These are phyloP conservation scores for Lactarius trivialis DNA, from an alignment of 768 basidiomycete species.

Conservation along the genomic window DNA sequence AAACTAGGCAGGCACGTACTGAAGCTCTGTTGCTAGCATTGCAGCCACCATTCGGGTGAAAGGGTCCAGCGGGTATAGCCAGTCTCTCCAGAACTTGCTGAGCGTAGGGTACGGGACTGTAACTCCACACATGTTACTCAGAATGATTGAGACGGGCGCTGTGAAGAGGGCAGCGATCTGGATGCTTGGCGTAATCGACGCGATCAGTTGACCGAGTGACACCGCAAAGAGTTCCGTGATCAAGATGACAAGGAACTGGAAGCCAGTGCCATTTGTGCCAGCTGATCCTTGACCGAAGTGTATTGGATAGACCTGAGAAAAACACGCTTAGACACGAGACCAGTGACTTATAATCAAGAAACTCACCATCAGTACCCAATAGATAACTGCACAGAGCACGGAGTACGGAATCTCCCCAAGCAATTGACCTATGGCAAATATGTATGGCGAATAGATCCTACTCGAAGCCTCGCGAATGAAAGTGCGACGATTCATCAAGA, in stretches of 20 bases:
- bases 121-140: slow-evolving; percentile 75
- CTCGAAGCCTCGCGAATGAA: slow-evolving; percentile 59
- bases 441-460: slow-evolving; percentile 80
- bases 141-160: slow-evolving; percentile 59
- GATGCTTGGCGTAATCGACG: slow-evolving; percentile 68
- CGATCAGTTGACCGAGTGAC: slow-evolving; percentile 67
- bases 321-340: neutral
- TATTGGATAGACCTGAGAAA: slow-evolving; percentile 50
- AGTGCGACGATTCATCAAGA: slow-evolving; percentile 60
- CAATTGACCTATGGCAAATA: slow-evolving; percentile 79
- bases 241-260: slow-evolving; percentile 63
- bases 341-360: neutral
- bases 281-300: slow-evolving; percentile 59
- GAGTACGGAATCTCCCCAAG: slow-evolving; percentile 79
- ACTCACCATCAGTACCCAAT: slow-evolving; percentile 70
- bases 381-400: slow-evolving; percentile 60
- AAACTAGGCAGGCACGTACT: slow-evolving; percentile 33
- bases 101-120: slow-evolving; percentile 65
- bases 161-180: slow-evolving; percentile 70
- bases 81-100: slow-evolving; percentile 64
- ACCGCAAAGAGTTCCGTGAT: slow-evolving; percentile 72
- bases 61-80: slow-evolving; percentile 72
- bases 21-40: slow-evolving; percentile 75
- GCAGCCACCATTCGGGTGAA: slow-evolving; percentile 69
- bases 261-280: slow-evolving; percentile 60